A percentile compares a stretch with the other conserved stretches of the same genome.
These are phyloP conservation scores for Pleurotus ostreatus DNA, from an alignment of 768 basidiomycete genomes.

Conservation along the genomic window DNA sequence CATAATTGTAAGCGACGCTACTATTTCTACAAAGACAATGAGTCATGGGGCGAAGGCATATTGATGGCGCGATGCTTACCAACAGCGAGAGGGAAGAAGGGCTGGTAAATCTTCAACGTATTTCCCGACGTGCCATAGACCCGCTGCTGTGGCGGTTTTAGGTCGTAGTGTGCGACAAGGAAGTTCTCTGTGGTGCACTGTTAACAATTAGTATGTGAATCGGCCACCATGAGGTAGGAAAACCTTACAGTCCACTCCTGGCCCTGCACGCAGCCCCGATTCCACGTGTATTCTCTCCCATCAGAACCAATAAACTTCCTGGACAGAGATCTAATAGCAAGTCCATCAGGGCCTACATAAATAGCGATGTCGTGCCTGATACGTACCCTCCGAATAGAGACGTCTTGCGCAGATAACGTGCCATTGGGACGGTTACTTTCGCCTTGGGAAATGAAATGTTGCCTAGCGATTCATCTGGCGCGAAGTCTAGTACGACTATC, in stretches of 20 bases:
- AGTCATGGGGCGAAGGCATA: background rate
- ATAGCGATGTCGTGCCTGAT: conserved; percentile 7
- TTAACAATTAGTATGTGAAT: background rate
- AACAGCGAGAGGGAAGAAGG: conserved; percentile 34
- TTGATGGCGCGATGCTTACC: conserved; percentile 25
- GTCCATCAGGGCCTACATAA: background rate
- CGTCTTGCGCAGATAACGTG: conserved; percentile 58
- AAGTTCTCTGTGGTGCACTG: conserved; percentile 54
- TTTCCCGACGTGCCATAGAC: conserved; percentile 48
- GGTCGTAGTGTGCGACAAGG: conserved; percentile 18
- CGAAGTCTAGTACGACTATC: conserved; percentile 57
- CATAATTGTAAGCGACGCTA: conserved; percentile 61
- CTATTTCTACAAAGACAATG: conserved; percentile 36
- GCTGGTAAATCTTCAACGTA: conserved; percentile 42
- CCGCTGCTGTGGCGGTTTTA: conserved; percentile 30
- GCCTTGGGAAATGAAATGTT: conserved; percentile 47
- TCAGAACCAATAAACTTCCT: conserved; percentile 68
- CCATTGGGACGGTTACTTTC: conserved; percentile 51
- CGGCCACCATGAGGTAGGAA: conserved; percentile 3
- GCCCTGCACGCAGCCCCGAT: conserved; percentile 44
- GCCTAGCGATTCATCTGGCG: conserved; percentile 53
- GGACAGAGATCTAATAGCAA: conserved; percentile 48
- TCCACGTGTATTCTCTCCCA: conserved; percentile 71
- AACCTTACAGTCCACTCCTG: conserved; percentile 78
- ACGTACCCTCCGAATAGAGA: conserved; percentile 65